A percentile compares a stretch with the other conserved stretches of the same genome.
phyloP scores from a whole-genome alignment of 2,329 filamentous ascomycete species.

The Paecilomyces formosus region DNA sequence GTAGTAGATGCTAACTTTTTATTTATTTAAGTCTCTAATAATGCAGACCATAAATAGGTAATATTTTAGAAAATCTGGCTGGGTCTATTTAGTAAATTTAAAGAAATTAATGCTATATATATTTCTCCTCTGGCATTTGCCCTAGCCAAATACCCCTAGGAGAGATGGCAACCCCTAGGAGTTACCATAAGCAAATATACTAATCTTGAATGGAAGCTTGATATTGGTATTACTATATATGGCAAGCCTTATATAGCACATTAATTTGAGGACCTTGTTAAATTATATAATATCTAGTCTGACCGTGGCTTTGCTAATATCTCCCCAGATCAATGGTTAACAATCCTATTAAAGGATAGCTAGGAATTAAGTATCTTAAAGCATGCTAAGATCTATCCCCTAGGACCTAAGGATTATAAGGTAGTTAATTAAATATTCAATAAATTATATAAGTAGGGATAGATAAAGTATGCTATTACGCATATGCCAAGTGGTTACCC shows the following conservation, averaged over 20 bases:
- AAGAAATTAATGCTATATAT: too few relatives aligned
- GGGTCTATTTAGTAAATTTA: too few relatives aligned
- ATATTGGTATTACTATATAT: neutral
- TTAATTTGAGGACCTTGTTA: neutral
- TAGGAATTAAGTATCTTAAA: neutral
- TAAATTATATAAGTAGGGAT: neutral
- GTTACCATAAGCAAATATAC: too few relatives aligned
- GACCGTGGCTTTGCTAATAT: neutral
- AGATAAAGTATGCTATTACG: neutral
- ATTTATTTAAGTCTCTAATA: too few relatives aligned
- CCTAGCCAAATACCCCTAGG: too few relatives aligned
- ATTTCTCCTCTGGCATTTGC: too few relatives aligned
- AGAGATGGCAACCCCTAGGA: too few relatives aligned
- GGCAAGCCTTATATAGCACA: neutral
- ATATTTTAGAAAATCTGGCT: too few relatives aligned
- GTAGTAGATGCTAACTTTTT: too few relatives aligned
- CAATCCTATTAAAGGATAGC: neutral
- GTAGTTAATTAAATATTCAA: neutral
- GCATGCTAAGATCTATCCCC: neutral
- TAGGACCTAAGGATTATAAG: neutral
- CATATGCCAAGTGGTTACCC: neutral
- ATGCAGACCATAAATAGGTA: too few relatives aligned
- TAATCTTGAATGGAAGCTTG: neutral
- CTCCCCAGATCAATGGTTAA: neutral
- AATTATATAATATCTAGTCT: neutral